Percentiles rank a stretch among this genome's conserved stretches.
phyloP scores from a whole-genome alignment of 768 basidiomycete genomes.

The Lentinus brumalis region DNA sequence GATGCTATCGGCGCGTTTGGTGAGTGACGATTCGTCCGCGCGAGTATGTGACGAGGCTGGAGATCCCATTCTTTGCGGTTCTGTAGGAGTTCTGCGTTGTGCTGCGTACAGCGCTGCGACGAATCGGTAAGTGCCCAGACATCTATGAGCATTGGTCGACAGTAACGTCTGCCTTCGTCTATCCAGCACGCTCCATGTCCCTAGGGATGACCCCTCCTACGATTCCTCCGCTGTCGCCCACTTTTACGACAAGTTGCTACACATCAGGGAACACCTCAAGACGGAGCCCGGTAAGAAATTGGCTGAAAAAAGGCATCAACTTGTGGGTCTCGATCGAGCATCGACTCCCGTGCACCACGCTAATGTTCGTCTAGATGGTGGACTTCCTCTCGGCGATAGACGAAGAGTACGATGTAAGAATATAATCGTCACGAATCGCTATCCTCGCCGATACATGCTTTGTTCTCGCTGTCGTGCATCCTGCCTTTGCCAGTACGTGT shows the following conservation, averaged over 20 bases:
- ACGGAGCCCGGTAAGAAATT: slow-evolving; percentile 68
- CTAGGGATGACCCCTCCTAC: slow-evolving; percentile 46
- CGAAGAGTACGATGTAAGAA: slow-evolving; percentile 46
- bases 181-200: slow-evolving; percentile 45
- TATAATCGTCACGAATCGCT: background rate
- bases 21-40: slow-evolving; percentile 19
- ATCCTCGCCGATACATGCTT: background rate
- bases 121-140: slow-evolving; percentile 31
- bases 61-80: background rate
- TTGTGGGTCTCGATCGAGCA: slow-evolving; percentile 46
- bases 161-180: background rate
- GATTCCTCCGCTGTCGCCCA: slow-evolving; percentile 69
- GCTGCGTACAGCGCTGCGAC: slow-evolving; percentile 46
- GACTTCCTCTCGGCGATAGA: slow-evolving; percentile 61
- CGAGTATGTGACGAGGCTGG: background rate
- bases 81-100: slow-evolving; percentile 47
- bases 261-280: slow-evolving; percentile 74
- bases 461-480: too few relatives aligned
- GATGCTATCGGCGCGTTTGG: slow-evolving; percentile 58
- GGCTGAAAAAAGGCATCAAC: slow-evolving; percentile 70
- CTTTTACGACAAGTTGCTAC: slow-evolving; percentile 84
- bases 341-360: background rate
- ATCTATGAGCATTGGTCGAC: background rate
- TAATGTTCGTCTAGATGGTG: slow-evolving; percentile 48
- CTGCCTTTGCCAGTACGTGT: too few relatives aligned